Base-by-base conservation (phyloP, 805 yeast genomes). In the Wickerhamomyces chambardii region DNA sequence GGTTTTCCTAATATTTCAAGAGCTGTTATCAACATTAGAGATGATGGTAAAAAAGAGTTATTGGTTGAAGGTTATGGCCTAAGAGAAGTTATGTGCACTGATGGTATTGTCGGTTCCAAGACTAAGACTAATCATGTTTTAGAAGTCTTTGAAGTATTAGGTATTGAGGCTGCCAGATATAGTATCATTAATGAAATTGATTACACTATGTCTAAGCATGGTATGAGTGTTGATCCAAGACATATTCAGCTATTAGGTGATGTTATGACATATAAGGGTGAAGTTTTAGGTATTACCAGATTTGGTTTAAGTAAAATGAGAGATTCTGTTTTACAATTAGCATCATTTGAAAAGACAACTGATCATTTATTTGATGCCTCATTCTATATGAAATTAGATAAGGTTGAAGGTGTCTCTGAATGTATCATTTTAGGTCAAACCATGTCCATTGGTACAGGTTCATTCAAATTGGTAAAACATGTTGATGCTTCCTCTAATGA, bases 201-300 rank as follows among this genome's bases (percentile, higher is more conserved):
- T 55, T 87, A 87, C 55, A 92, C 98, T 36, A 92, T 92, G 99
- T 79, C 95, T 55, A 86, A 87, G 61, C 98, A 92, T 68, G 99
- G 99, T 62, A 92, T 92, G 98, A 85, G 95, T 58, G 97, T 92
- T 33, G 99, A 92, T 69, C 98, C 97, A 41, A 95, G 99, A 69
- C 99, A 92, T 59, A 89, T 94, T 57, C 97, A 92, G 64, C 67
- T 92, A 32, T 66, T 92, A 44, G 98, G 98, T 45, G 99, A 92
- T 60, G 97, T 92, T 33, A 92, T 92, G 99, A 86, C 97, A 0
- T 92, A 85, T 59, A 92, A 92, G 63, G 99, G 99, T 40, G 98
- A 92, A 57, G 95, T 92, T 11, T 70, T 94, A 47, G 98, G 99
- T 60, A 92, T 92, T 55, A 92, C 99, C 2, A 75, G 99, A 64